These are phyloP conservation scores for Microcera coccophila DNA, from an alignment of 2,329 filamentous ascomycete genomes.

Conservation along the genomic window DNA sequence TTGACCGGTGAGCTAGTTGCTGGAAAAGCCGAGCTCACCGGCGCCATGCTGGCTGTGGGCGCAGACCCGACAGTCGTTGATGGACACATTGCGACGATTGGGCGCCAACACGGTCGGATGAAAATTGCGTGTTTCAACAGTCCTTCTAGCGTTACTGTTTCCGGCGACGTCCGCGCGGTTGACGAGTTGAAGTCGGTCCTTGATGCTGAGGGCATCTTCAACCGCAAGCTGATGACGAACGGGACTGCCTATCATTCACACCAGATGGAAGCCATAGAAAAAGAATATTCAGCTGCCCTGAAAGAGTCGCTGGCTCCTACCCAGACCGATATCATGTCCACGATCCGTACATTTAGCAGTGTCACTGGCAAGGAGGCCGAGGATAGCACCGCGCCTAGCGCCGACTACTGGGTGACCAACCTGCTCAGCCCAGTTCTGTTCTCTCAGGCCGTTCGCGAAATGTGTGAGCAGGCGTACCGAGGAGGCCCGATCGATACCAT, in stretches of 20 bases:
- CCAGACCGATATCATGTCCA: background rate
- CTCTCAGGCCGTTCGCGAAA: conserved; percentile 4
- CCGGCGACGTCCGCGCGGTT: conserved; percentile 28
- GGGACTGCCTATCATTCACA: conserved; percentile 11
- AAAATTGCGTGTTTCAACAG: conserved; percentile 29
- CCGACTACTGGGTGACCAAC: conserved; percentile 7
- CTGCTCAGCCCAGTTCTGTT: conserved; percentile 6
- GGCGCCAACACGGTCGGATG: conserved; percentile 6
- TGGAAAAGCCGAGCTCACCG: conserved; percentile 7
- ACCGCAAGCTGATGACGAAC: conserved; percentile 14
- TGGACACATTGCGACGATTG: conserved; percentile 6
- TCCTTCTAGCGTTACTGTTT: conserved; percentile 28
- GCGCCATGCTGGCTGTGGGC: conserved; percentile 21
- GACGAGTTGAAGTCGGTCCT: conserved; percentile 21
- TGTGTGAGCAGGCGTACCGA: background rate
- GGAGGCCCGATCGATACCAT: conserved; percentile 1
- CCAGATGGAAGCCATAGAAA: conserved; percentile 9
- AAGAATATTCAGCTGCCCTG: background rate
- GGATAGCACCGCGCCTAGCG: conserved; percentile 3
- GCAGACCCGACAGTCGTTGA: conserved; percentile 3
- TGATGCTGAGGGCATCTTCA: conserved; percentile 27
- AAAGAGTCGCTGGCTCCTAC: no score
- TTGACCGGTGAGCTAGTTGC: conserved; percentile 4
- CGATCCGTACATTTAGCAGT: conserved; percentile 1
- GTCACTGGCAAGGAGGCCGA: no score